A percentile compares a stretch with the other conserved stretches of the same genome.
Conservation (phyloP, 192 early-diverging fungal genomes). For the Mortierella hygrophila region DNA sequence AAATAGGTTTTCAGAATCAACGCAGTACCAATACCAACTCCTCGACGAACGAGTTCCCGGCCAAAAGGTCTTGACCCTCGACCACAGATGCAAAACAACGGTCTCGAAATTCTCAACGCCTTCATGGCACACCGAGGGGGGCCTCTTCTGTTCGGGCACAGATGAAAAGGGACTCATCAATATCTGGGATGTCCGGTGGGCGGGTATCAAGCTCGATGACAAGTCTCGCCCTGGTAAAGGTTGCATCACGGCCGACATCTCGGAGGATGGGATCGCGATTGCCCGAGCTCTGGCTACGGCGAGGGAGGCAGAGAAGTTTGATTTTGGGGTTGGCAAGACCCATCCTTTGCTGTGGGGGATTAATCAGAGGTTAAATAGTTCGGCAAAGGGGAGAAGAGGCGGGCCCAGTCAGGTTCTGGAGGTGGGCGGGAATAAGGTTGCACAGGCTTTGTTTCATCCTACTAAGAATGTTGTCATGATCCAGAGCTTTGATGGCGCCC, state of each 20-base stretch:
- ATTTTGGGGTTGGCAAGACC: background rate
- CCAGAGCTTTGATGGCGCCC: conserved; percentile 1
- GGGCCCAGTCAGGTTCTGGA: conserved; percentile 32
- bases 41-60: conserved; percentile 25
- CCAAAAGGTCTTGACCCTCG: conserved; percentile 1
- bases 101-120: conserved; percentile 13
- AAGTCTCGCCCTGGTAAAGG: conserved; percentile 17
- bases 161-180: conserved; percentile 6
- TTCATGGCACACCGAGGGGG: conserved; percentile 49
- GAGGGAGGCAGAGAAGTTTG: background rate
- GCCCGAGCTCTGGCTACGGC: background rate
- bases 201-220: background rate
- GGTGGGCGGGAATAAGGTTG: conserved; percentile 9
- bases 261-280: background rate
- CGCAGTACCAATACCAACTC: background rate
- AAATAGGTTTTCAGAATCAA: background rate
- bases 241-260: conserved; percentile 11
- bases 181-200: conserved; percentile 53
- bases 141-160: conserved; percentile 23
- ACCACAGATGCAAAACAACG: background rate
- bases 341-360: background rate
- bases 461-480: conserved; percentile 27
- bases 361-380: background rate
- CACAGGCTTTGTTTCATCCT: conserved; percentile 36
- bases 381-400: background rate